phyloP scores from a whole-genome alignment of 2,329 filamentous ascomycete species.

The Rutstroemia sp. region DNA sequence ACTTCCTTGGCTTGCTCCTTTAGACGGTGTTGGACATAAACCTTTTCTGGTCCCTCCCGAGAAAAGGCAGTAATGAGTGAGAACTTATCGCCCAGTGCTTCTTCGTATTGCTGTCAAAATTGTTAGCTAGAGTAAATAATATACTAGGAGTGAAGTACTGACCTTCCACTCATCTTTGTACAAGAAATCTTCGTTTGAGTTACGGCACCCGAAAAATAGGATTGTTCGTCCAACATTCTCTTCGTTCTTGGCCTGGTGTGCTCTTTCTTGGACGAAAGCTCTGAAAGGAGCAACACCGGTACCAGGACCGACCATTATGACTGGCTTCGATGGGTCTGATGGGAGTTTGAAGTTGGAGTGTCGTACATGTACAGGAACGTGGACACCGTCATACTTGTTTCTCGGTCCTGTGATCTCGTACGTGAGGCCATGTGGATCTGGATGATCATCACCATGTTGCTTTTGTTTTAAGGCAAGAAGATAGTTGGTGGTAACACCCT shows the following conservation, averaged over 20 bases:
- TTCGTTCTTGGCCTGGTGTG: constrained; percentile 71
- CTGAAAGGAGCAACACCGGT: constrained; percentile 96
- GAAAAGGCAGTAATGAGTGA: constrained; percentile 92
- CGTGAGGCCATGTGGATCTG: constrained; percentile 74
- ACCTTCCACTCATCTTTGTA: constrained; percentile 92
- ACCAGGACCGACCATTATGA: constrained; percentile 94
- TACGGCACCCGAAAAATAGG: constrained; percentile 93
- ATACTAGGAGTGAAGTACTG: constrained; percentile 34
- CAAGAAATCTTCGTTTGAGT: constrained; percentile 79
- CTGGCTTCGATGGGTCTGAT: constrained; percentile 84
- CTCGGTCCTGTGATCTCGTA: constrained; percentile 85
- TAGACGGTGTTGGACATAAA: constrained; percentile 93
- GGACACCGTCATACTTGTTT: constrained; percentile 95
- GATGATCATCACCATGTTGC: constrained; percentile 80
- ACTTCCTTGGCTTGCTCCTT: constrained; percentile 77
- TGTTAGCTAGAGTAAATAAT: constrained; percentile 14
- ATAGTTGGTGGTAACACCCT: constrained; percentile 96
- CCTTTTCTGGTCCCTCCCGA: constrained; percentile 77
- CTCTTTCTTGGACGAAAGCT: constrained; percentile 89
- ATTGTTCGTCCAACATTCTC: constrained; percentile 79
- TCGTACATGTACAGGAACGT: constrained; percentile 89
- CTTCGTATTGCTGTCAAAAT: constrained; percentile 63
- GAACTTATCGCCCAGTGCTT: constrained; percentile 79
- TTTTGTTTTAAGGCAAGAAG: constrained; percentile 91
- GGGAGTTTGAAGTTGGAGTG: constrained; percentile 99